Percentiles rank a stretch among this genome's conserved stretches.
These are phyloP conservation scores for Alloteropsis semialata DNA, from an alignment of 176 grass and related monocot species.

Conservation along the genomic window DNA sequence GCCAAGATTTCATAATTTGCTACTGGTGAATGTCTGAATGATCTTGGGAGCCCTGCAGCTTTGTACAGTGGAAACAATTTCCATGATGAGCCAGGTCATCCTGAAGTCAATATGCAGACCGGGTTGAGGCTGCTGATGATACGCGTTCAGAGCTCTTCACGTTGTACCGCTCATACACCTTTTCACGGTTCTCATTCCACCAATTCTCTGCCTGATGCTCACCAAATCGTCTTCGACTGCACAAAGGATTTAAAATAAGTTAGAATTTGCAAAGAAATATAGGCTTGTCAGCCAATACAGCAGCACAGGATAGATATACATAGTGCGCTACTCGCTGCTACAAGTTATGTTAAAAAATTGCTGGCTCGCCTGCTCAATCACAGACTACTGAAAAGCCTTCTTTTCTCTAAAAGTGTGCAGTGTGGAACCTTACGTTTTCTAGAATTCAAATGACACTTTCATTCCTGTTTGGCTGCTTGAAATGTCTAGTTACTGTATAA, in stretches of 20 bases:
- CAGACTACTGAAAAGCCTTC: not conserved
- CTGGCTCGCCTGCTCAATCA: not conserved
- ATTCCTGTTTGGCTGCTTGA: not conserved
- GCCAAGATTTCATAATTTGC: not conserved
- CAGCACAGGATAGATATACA: not conserved
- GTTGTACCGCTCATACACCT: conserved; percentile 85
- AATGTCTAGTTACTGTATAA: not conserved
- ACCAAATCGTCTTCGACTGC: conserved; percentile 81
- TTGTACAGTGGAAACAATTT: not conserved
- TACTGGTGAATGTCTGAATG: not conserved
- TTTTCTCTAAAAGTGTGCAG: not conserved
- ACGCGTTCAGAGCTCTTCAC: conserved; percentile 78
- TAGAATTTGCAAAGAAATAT: not conserved
- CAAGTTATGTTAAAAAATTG: not conserved
- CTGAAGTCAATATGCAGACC: conserved; percentile 45
- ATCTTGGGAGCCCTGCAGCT: not conserved
- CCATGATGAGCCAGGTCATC: not conserved
- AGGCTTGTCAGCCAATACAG: not conserved
- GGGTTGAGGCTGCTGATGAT: conserved; percentile 76
- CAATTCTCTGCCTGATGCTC: conserved; percentile 94
- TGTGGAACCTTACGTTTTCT: not conserved
- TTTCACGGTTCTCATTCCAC: conserved; percentile 95
- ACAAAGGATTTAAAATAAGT: not conserved
- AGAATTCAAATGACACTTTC: not conserved
- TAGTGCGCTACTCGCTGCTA: not conserved